These are phyloP conservation scores for Gracilariopsis chorda DNA, from an alignment of 23 red algal species.

Conservation along the genomic window DNA sequence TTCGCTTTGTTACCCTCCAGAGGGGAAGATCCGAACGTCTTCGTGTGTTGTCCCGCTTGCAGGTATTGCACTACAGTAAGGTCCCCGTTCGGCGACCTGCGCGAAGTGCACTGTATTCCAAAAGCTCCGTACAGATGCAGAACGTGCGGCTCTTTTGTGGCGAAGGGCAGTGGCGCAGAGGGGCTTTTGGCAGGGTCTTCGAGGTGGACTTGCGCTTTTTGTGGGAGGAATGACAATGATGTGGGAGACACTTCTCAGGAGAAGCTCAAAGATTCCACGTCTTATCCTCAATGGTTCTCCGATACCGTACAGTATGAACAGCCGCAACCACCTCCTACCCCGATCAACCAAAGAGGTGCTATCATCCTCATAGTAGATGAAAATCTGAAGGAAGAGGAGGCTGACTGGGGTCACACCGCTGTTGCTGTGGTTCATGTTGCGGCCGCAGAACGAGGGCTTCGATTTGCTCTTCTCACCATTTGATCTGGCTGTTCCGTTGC, in stretches of 20 bases:
- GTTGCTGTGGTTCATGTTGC: conserved; percentile 33
- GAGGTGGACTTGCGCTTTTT: conserved; percentile 47
- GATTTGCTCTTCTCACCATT: conserved; percentile 44
- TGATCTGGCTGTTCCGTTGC: conserved; percentile 40
- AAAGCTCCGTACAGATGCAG: conserved; percentile 13
- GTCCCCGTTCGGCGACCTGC: conserved; percentile 39
- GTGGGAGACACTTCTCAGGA: neutral
- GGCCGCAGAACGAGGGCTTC: conserved; percentile 18
- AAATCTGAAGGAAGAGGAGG: conserved; percentile 33
- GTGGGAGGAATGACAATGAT: conserved; percentile 38
- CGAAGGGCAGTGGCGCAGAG: conserved; percentile 15
- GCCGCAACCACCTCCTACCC: neutral
- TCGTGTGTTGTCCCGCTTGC: too few species aligned
- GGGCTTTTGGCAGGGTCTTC: neutral
- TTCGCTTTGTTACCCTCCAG: too few species aligned
- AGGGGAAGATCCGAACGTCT: too few species aligned
- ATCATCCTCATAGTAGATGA: conserved; percentile 62
- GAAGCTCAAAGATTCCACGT: neutral
- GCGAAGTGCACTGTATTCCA: neutral
- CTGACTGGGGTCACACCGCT: conserved; percentile 37
- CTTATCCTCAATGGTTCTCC: neutral
- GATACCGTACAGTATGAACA: conserved; percentile 54
- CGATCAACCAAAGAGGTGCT: conserved; percentile 8
- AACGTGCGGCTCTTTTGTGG: conserved; percentile 59
- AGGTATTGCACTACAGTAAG: too few species aligned